phyloP scores from a whole-genome alignment of 352 stramenopile species.

The Globisporangium perplexum region DNA sequence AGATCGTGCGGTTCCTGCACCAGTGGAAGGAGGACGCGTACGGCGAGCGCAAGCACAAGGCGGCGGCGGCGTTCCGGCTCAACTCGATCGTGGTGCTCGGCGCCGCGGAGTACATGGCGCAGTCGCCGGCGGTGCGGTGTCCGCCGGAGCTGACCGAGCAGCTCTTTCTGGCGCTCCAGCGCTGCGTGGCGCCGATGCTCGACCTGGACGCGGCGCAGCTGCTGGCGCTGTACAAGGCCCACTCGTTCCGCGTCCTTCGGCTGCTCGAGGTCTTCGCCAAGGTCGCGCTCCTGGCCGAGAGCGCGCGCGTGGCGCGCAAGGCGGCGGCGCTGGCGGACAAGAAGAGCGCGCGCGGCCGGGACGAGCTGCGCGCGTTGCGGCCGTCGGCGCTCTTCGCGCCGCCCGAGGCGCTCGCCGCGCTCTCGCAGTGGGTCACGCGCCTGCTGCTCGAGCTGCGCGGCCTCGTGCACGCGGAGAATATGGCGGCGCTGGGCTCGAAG shows the following conservation, averaged over 20 bases:
- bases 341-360: conserved; percentile 31
- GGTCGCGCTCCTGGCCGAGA: conserved; percentile 46
- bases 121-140: conserved; percentile 39
- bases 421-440: conserved; percentile 49
- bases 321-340: conserved; percentile 43
- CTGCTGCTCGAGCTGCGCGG: conserved; percentile 48
- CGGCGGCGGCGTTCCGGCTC: conserved; percentile 24
- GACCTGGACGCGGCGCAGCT: conserved; percentile 35
- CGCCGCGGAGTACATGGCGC: conserved; percentile 56
- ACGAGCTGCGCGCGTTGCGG: conserved; percentile 42
- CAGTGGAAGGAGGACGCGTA: conserved; percentile 53
- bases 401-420: conserved; percentile 27
- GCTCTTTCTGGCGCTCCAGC: conserved; percentile 30
- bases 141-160: conserved; percentile 42
- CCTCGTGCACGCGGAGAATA: conserved; percentile 24
- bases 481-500: conserved; percentile 41
- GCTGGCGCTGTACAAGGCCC: conserved; percentile 32
- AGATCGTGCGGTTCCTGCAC: conserved; percentile 50
- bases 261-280: conserved; percentile 72
- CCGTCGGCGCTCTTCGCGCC: conserved; percentile 61
- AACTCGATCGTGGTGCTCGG: conserved; percentile 62
- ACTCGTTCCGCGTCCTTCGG: conserved; percentile 58
- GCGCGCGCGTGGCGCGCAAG: conserved; percentile 37
- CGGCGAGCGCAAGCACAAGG: conserved; percentile 6
- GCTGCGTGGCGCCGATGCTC: conserved; percentile 43